Base-by-base conservation (phyloP, 2,329 filamentous ascomycete genomes). In the Alternaria metachromatica region DNA sequence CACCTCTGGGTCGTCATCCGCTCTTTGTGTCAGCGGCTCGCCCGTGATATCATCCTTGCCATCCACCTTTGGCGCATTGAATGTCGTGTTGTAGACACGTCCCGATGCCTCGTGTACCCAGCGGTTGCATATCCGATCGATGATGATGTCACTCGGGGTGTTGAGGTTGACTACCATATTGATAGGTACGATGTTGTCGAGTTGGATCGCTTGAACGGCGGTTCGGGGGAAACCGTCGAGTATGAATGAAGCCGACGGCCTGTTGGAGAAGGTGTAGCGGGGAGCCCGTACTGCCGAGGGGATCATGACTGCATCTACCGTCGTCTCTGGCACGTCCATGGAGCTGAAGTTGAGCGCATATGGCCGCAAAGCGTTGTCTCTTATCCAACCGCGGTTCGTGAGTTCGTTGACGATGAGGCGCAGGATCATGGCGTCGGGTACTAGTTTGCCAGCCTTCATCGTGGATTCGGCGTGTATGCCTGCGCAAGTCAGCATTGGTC, bases 151-250 rank as follows among this genome's bases (percentile, higher is more conserved):
- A 33, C 92, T 88, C 0, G 96, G 96, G 0, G 95, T 98, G 76
- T 91, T 87, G 71, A 98, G 86, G 59, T 92, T 93, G 63, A 97
- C 90, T 53, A 94, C 96, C 65, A 97, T 87, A 81, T 99, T 99
- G 79, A 99, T 94, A n/a, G 95, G 94, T 30, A 98, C 88, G 33
- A 97, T 86, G 49, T 84, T 83, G 77, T 97, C 94, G 51, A 98
- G 87, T 61, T 90, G 90, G 45, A 83, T 80, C 26, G 94, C 96
- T 81, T 99, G 96, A 4, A 84, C 78, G 1, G 92, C 91, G 7
- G 93, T 99, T 69, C 96, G 91, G 3, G 96, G 96, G 81, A 98
- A 99, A 15, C 96, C 96, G 78, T 99, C 96, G 57, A 99, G 90
- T 68, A 99, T 92, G 80, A 97, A 98, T 1, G 94, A 97, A 9